phyloP scores from a whole-genome alignment of 148 eudicot species.

The Vaccinium myrtillus region DNA sequence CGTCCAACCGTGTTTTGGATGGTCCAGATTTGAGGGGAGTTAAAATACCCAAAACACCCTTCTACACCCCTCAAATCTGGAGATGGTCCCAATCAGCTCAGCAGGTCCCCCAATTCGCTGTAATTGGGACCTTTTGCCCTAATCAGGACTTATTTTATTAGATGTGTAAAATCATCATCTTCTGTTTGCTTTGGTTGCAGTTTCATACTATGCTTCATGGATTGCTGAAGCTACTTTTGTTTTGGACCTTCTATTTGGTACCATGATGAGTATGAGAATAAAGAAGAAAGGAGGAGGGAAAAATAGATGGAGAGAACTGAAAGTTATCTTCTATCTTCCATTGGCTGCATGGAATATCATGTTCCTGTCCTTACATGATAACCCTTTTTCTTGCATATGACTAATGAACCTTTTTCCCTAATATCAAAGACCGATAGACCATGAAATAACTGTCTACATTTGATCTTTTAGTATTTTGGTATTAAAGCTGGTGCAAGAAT shows the following conservation, averaged over 20 bases:
- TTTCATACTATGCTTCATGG: background rate
- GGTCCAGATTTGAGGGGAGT: too few relatives aligned
- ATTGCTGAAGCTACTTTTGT: background rate
- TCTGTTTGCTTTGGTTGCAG: background rate
- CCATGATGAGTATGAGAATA: background rate
- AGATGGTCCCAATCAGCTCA: too few relatives aligned
- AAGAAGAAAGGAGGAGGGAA: background rate
- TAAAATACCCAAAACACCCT: too few relatives aligned
- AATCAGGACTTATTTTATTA: background rate
- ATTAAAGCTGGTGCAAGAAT: background rate
- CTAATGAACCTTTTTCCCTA: background rate
- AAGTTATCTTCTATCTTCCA: background rate
- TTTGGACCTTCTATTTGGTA: background rate
- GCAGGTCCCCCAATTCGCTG: too few relatives aligned
- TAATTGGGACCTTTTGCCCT: too few relatives aligned
- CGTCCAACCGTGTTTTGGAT: too few relatives aligned
- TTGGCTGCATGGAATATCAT: background rate
- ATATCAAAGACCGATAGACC: background rate
- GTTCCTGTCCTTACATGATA: background rate
- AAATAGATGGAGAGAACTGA: background rate
- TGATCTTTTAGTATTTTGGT: background rate
- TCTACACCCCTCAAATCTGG: too few relatives aligned
- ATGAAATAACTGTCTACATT: background rate
- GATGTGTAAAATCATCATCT: background rate
- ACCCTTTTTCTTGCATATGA: background rate